Percentiles rank a stretch among this genome's conserved stretches.
phyloP scores from a whole-genome alignment of 768 basidiomycete genomes.

The Tulasnella sp. region DNA sequence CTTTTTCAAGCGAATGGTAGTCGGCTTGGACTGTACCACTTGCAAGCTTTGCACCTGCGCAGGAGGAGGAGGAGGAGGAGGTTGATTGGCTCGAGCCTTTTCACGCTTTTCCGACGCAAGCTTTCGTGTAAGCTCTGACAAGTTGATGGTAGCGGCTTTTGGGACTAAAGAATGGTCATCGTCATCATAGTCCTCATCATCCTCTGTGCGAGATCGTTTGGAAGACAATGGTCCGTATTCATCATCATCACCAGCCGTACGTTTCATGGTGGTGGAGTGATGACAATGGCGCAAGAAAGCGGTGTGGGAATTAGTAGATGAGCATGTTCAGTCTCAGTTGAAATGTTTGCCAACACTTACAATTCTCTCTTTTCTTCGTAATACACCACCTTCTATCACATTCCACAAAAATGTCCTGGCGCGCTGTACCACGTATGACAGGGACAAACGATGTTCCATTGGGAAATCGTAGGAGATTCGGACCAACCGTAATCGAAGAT shows the following conservation, averaged over 20 bases:
- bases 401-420: slow-evolving; percentile 19
- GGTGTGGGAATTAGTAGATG: too few species aligned
- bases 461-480: slow-evolving; percentile 81
- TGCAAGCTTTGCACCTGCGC: background rate
- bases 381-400: background rate
- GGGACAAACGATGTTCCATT: slow-evolving; percentile 90
- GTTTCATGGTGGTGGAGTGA: too few species aligned
- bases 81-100: slow-evolving; percentile 26
- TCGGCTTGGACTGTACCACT: background rate
- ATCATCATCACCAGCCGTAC: too few species aligned
- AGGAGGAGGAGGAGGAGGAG: background rate
- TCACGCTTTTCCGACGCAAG: slow-evolving; percentile 48
- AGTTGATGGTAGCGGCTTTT: slow-evolving; percentile 57
- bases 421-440: slow-evolving; percentile 65
- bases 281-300: too few species aligned
- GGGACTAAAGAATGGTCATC: slow-evolving; percentile 36
- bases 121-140: slow-evolving; percentile 70
- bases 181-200: slow-evolving; percentile 12
- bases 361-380: background rate
- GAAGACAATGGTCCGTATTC: too few species aligned
- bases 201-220: too few species aligned
- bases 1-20: slow-evolving; percentile 14
- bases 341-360: slow-evolving; percentile 1
- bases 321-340: slow-evolving; percentile 9
- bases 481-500: slow-evolving; percentile 75